Base-by-base conservation (phyloP, 2,329 filamentous ascomycete species). In the Pseudogymnoascus sp. region DNA sequence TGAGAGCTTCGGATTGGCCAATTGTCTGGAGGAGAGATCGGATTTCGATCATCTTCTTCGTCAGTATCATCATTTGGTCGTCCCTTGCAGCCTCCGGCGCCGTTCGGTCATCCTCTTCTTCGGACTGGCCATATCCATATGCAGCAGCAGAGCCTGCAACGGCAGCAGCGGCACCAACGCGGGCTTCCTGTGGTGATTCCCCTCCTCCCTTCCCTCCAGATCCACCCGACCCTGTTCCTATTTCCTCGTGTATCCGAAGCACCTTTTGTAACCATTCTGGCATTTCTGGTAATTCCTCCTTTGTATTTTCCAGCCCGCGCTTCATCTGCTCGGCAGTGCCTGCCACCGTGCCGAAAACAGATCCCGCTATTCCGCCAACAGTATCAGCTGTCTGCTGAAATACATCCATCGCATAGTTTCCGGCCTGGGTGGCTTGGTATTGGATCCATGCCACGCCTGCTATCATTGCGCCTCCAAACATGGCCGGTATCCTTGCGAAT, bases 41-140 rank as follows among this genome's bases (percentile, higher is more conserved):
- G 63, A 99, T 97, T 78, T 99, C 94, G 71, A 99, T 99, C 94
- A 99, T 99, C 78, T 97, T 97, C 78, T 94, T 93, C 1, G 95
- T 99, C 71, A 99, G 80, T 68, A 97, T 82, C 94, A 99, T 99
- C 93, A 99, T 99, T 75, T 99, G 94, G 73, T 99, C 94, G 70
- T 99, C 94, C 70, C 86, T 86, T 16, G 91, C 90, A 58, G 83
- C 81, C 71, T 89, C 85, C 62, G 88, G 84, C 19, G 78, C 80
- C 7, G 80, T 78, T 62, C 86, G 80, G 4, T 80, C 75, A 66
- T 88, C 84, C 36, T 93, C 85, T 36, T 89, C 85, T 39, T 84
- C 81, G 2, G 85, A 84, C 63, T 87, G 81, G 22, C 91, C 86
- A 69, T 92, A 88, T 38, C 88, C 91, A 72, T 96, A 91, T 0